A percentile compares a stretch with the other conserved stretches of the same genome.
Conservation (phyloP, 345 rosid genomes). For the Cochlearia excelsa region DNA sequence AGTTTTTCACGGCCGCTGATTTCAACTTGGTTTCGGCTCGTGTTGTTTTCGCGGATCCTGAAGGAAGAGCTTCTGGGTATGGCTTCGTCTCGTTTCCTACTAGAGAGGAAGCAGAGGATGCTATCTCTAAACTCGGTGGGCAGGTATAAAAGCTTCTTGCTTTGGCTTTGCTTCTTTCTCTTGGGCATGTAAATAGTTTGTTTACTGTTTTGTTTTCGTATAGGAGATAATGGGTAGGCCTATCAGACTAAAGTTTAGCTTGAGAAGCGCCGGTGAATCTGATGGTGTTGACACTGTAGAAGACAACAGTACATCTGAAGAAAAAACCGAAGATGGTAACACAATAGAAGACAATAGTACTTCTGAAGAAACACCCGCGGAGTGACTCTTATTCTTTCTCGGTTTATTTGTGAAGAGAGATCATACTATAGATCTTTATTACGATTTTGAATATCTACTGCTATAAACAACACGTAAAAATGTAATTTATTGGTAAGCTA, state of each 20-base stretch:
- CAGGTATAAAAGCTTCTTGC: slow-evolving; percentile 51
- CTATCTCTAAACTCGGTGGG: slow-evolving; percentile 61
- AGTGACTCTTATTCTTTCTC: slow-evolving; percentile 30
- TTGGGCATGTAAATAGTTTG: neutral
- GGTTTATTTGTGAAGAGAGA: slow-evolving; percentile 2
- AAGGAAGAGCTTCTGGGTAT: slow-evolving; percentile 73
- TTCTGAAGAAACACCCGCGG: slow-evolving; percentile 25
- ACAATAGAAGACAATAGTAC: slow-evolving; percentile 24
- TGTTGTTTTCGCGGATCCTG: slow-evolving; percentile 60
- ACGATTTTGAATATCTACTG: slow-evolving; percentile 28
- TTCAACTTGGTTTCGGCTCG: slow-evolving; percentile 60
- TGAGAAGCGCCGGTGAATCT: slow-evolving; percentile 45
- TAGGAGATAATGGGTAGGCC: slow-evolving; percentile 90
- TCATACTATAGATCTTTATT: slow-evolving; percentile 32
- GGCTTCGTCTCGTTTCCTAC: slow-evolving; percentile 87
- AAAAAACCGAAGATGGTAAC: slow-evolving; percentile 26
- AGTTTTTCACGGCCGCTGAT: slow-evolving; percentile 56
- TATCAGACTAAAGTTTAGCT: slow-evolving; percentile 61
- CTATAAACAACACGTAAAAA: slow-evolving; percentile 23
- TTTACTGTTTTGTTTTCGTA: slow-evolving; percentile 18
- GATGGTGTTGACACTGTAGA: slow-evolving; percentile 36
- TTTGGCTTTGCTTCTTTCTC: slow-evolving; percentile 12
- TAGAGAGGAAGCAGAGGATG: slow-evolving; percentile 84
- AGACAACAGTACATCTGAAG: slow-evolving; percentile 28
- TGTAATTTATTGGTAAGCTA: slow-evolving; percentile 24